Conservation (phyloP, 306 rosid genomes). For the Prunus dulcis region DNA sequence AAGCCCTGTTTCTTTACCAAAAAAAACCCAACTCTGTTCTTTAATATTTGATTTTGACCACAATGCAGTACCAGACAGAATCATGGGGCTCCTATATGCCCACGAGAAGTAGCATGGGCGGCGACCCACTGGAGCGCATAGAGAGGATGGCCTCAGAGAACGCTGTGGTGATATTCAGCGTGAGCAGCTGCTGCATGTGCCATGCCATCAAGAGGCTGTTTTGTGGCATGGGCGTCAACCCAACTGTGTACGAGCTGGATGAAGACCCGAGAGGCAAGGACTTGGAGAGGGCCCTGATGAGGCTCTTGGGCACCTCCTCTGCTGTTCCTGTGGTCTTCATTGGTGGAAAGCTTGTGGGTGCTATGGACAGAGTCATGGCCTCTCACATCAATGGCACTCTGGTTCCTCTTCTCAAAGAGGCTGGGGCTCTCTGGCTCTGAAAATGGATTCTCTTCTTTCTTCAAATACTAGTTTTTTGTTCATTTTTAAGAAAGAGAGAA, state of each 20-base stretch:
- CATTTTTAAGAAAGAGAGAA: background rate
- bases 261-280: conserved; percentile 61
- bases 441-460: background rate
- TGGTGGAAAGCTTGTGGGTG: conserved; percentile 79
- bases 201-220: conserved; percentile 82
- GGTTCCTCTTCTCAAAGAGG: conserved; percentile 88
- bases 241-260: conserved; percentile 72
- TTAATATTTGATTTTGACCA: background rate
- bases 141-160: conserved; percentile 64
- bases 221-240: conserved; percentile 90
- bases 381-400: conserved; percentile 82
- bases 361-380: conserved; percentile 87
- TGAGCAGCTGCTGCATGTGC: conserved; percentile 83
- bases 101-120: conserved; percentile 22
- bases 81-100: conserved; percentile 51
- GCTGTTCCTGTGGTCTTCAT: conserved; percentile 70
- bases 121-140: conserved; percentile 49
- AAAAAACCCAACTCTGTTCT: no score
- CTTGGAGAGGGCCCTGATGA: conserved; percentile 53
- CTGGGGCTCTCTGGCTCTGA: conserved; percentile 91
- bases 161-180: conserved; percentile 85
- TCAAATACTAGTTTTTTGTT: background rate
- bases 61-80: conserved; percentile 59
- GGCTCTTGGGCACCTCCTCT: conserved; percentile 44
- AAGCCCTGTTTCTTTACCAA: background rate